These are phyloP conservation scores for Calonectria hawksworthii DNA, from an alignment of 2,329 filamentous ascomycete genomes.

Conservation along the genomic window DNA sequence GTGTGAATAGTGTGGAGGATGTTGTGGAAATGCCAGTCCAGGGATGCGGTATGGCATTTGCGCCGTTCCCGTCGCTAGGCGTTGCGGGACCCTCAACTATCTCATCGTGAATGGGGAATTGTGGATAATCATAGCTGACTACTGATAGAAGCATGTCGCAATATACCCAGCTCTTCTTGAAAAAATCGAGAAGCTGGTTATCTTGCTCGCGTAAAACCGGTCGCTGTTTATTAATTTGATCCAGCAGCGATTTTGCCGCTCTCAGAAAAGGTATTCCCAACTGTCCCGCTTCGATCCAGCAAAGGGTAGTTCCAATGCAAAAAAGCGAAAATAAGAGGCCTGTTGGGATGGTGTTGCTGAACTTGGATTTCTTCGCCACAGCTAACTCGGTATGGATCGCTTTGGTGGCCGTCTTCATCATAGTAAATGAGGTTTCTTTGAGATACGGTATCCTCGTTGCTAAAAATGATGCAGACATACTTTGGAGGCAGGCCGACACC, in stretches of 20 bases:
- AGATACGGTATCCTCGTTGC: conserved; percentile 51
- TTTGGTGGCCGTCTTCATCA: conserved; percentile 52
- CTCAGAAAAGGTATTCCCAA: conserved; percentile 50
- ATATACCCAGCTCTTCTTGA: conserved; percentile 56
- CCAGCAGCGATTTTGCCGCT: conserved; percentile 46
- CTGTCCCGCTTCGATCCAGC: conserved; percentile 54
- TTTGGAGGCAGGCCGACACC: conserved; percentile 56
- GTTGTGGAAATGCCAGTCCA: conserved; percentile 56
- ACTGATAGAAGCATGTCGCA: conserved; percentile 57
- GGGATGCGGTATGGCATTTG: conserved; percentile 49
- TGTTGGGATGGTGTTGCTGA: conserved; percentile 46
- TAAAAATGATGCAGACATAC: conserved; percentile 57
- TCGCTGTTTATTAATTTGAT: conserved; percentile 42
- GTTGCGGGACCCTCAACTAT: conserved; percentile 9
- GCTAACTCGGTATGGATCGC: conserved; percentile 51
- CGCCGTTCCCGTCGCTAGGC: conserved; percentile 10
- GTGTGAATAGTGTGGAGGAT: conserved; percentile 50
- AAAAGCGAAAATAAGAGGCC: conserved; percentile 55
- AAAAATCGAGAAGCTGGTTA: conserved; percentile 51
- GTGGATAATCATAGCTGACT: conserved; percentile 50
- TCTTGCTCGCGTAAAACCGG: conserved; percentile 33
- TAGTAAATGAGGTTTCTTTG: conserved; percentile 47
- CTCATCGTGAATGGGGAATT: conserved; percentile 30
- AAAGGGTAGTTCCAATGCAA: conserved; percentile 56
- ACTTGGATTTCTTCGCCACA: conserved; percentile 38